Conservation (phyloP, 2,329 filamentous ascomycete genomes). For the Neocatenulostroma microsporum region DNA sequence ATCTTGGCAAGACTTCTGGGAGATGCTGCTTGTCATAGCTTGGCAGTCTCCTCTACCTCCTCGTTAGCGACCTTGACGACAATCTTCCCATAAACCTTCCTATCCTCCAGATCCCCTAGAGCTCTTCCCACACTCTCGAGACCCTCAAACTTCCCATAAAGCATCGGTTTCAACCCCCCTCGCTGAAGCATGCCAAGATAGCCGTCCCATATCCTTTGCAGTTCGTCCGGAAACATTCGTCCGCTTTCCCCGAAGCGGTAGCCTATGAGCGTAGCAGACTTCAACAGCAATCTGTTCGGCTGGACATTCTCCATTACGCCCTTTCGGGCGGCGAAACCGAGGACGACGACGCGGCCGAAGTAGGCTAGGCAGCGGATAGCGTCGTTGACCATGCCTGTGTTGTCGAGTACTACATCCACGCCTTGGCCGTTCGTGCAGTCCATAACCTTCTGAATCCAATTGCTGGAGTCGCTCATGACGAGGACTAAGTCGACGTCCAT, state of each 20-base stretch:
- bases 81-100: constrained; percentile 51
- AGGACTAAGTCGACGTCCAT: constrained; percentile 25
- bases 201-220: constrained; percentile 44
- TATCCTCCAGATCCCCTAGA: constrained; percentile 43
- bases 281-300: constrained; percentile 49
- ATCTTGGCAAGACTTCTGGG: too few relatives aligned
- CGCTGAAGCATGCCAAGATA: constrained; percentile 42
- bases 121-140: constrained; percentile 45
- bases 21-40: too few relatives aligned
- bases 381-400: constrained; percentile 49
- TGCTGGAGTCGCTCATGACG: constrained; percentile 38
- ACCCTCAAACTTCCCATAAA: constrained; percentile 45
- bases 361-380: constrained; percentile 49
- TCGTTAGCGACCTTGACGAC: constrained; percentile 39
- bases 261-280: constrained; percentile 46
- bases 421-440: constrained; percentile 42
- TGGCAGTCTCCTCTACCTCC: constrained; percentile 14
- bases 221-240: constrained; percentile 42
- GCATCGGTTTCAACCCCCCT: constrained; percentile 44
- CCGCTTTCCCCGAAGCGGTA: constrained; percentile 54
- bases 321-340: constrained; percentile 51
- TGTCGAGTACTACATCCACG: constrained; percentile 52
- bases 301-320: constrained; percentile 48
- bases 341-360: constrained; percentile 47
- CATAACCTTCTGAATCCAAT: constrained; percentile 49